These are phyloP conservation scores for Chrysopogon serrulatus DNA, from an alignment of 176 grass and related monocot genomes.

Conservation along the genomic window DNA sequence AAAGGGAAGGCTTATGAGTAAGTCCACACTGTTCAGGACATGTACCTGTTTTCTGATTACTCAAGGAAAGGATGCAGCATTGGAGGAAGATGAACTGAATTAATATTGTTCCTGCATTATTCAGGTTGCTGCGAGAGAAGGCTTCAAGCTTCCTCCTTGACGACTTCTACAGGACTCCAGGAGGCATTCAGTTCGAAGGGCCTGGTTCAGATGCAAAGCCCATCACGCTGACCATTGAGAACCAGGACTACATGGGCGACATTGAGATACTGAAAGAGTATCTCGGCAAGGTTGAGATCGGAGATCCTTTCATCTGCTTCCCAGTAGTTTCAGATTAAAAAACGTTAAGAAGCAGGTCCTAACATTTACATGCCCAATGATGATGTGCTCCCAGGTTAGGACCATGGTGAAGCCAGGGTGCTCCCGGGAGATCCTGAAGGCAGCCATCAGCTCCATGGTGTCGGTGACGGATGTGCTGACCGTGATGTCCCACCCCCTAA, in stretches of 20 bases:
- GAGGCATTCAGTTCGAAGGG: conserved; percentile 59
- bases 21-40: not conserved
- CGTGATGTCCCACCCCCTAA: conserved; percentile 55
- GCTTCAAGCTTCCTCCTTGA: conserved; percentile 67
- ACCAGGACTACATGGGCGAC: conserved; percentile 77
- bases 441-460: conserved; percentile 42
- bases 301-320: not conserved
- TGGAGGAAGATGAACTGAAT: not conserved
- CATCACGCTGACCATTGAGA: conserved; percentile 47
- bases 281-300: conserved; percentile 45
- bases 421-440: conserved; percentile 52
- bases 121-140: conserved; percentile 53
- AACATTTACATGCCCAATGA: not conserved
- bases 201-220: conserved; percentile 54
- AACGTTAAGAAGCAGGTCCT: not conserved
- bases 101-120: not conserved
- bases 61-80: not conserved
- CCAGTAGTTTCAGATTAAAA: not conserved
- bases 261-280: conserved; percentile 54
- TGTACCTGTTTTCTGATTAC: not conserved
- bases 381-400: conserved; percentile 39
- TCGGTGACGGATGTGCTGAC: conserved; percentile 51
- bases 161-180: conserved; percentile 56
- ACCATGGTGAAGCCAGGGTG: conserved; percentile 57
- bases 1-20: conserved; percentile 74